phyloP scores from a whole-genome alignment of 495 filamentous ascomycete genomes.

The Evernia prunastri region DNA sequence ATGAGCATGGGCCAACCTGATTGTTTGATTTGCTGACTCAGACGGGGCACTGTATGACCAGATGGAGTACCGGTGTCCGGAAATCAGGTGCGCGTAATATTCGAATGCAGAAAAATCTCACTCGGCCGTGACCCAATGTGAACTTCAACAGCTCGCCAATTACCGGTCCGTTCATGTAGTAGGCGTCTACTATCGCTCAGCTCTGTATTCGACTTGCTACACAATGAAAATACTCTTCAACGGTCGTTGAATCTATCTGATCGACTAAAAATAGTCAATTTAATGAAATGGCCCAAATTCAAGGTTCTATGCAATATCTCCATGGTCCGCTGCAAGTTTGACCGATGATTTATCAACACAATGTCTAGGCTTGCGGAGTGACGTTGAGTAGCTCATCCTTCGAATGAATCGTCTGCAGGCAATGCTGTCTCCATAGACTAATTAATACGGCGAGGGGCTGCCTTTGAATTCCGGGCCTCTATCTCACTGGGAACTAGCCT shows the following conservation, averaged over 20 bases:
- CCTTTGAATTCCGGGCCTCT: not conserved
- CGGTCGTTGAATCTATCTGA: not conserved
- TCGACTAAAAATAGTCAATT: not conserved
- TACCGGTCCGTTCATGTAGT: not conserved
- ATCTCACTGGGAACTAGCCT: not conserved
- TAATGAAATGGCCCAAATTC: too few species aligned
- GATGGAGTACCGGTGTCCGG: not conserved
- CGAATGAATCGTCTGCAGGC: not conserved
- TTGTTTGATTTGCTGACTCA: not conserved
- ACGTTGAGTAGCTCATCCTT: not conserved
- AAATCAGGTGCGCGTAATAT: not conserved
- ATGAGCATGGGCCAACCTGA: not conserved
- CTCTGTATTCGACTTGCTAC: not conserved
- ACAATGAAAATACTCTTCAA: not conserved
- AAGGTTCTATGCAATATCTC: not conserved
- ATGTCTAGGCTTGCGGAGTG: not conserved
- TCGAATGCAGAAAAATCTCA: not conserved
- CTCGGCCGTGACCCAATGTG: not conserved
- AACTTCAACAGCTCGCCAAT: not conserved
- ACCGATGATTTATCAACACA: not conserved
- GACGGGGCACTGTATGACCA: not conserved
- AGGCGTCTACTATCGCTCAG: not conserved
- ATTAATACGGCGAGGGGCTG: not conserved
- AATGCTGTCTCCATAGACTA: not conserved
- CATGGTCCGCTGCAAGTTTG: not conserved